Conservation (phyloP, 2,329 filamentous ascomycete genomes). For the Trichoderma sp. region DNA sequence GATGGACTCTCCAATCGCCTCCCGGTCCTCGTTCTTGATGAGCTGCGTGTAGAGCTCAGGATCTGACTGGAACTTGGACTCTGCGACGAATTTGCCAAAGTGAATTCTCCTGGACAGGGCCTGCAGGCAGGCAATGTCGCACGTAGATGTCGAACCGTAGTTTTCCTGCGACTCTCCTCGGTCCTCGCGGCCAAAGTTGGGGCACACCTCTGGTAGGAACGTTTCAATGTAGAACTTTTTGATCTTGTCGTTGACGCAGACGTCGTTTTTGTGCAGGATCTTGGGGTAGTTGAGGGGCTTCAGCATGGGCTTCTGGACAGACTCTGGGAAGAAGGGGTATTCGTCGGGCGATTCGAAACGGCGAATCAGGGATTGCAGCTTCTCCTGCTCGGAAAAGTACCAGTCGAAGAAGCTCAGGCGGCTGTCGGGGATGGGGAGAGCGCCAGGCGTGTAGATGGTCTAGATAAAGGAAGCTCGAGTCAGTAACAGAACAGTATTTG, state of each 20-base stretch:
- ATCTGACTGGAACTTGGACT: conserved; percentile 88
- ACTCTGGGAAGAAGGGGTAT: conserved; percentile 91
- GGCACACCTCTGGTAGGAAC: conserved; percentile 81
- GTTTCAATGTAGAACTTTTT: conserved; percentile 79
- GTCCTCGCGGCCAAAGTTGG: conserved; percentile 72
- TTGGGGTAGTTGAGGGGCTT: conserved; percentile 81
- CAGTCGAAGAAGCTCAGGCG: conserved; percentile 87
- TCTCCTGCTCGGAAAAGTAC: conserved; percentile 87
- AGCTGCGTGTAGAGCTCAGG: conserved; percentile 74
- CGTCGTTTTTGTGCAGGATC: conserved; percentile 82
- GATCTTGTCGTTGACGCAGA: conserved; percentile 86
- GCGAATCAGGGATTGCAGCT: conserved; percentile 85
- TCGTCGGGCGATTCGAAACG: conserved; percentile 96
- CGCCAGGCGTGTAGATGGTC: conserved; percentile 79
- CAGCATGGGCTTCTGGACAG: conserved; percentile 77
- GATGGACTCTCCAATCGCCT: conserved; percentile 84
- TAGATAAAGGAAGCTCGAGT: conserved; percentile 25
- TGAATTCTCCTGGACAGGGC: conserved; percentile 87
- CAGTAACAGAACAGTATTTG: neutral
- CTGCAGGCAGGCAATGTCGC: conserved; percentile 87
- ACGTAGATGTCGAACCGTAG: conserved; percentile 88
- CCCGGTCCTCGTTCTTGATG: conserved; percentile 76
- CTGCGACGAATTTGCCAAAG: conserved; percentile 97
- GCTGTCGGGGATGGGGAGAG: conserved; percentile 72
- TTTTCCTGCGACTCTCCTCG: conserved; percentile 86